Base-by-base conservation (phyloP, 2,329 filamentous ascomycete species). In the Paraconiothyrium brasiliense region DNA sequence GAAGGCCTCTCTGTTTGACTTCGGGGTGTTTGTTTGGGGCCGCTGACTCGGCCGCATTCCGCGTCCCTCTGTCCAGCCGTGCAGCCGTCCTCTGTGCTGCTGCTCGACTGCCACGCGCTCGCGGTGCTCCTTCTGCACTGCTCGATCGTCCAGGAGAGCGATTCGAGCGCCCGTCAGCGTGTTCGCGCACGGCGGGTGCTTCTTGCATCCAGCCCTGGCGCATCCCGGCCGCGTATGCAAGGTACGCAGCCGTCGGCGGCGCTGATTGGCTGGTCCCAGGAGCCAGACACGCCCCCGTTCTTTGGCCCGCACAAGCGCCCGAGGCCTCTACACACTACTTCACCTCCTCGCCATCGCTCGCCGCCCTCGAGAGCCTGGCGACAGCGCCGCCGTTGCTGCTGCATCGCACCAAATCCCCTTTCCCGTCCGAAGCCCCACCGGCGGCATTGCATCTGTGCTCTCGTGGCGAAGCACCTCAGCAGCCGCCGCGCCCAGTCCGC, bases 401-500 rank as follows among this genome's bases (percentile, higher is more conserved):
- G 32, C 14, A 16, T 34, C 32, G 47, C 27, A 5, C 47, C 54
- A 47, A 35, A 54, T 51, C n/a, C 59, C 30, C 51, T 62, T 58
- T 48, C 54, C 48, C 60, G 44, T 47, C 54, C 58, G 41, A 51
- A 14, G 56, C 56, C 44, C 32, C 55, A 44, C 55, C 55, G 46
- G 59, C 61, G 48, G 58, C 50, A 54, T 39, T 37, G 63, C 63
- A 63, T 60, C 54, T 55, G 56, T 50, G 59, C 67, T 66, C 64
- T 49, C 59, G 56, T 61, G 68, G 56, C 56, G 59, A 51, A 61
- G 66, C 61, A 66, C 65, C 69, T 67, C 68, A 66, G 64, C 54
- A 43, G 39, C 39, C 16, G 54, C 57, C 46, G 59, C 51, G 37
- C 59, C 56, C 51, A 46, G 57, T 52, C 67, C 61, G 63, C 65